phyloP scores from a whole-genome alignment of 2,329 filamentous ascomycete genomes.

The Claviceps sp. region DNA sequence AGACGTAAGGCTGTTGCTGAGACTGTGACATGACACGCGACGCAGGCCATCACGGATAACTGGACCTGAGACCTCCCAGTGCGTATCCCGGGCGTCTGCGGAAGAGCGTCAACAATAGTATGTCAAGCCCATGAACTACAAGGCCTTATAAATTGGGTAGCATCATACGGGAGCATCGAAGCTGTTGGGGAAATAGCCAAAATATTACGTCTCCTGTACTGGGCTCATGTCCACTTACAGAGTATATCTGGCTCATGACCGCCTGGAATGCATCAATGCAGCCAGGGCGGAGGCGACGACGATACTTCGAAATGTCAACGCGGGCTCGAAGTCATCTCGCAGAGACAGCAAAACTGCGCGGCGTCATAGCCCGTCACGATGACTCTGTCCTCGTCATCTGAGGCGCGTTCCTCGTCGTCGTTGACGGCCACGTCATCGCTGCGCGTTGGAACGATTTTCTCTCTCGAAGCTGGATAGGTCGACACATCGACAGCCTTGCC shows the following conservation, averaged over 20 bases:
- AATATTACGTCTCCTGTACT: too few relatives aligned
- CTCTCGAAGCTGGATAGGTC: too few relatives aligned
- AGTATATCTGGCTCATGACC: slow-evolving; percentile 42
- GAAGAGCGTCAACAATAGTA: too few relatives aligned
- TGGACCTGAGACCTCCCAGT: too few relatives aligned
- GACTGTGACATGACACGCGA: too few relatives aligned
- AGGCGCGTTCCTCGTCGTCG: slow-evolving; percentile 17
- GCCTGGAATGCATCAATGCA: slow-evolving; percentile 41
- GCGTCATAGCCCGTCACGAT: slow-evolving; percentile 41
- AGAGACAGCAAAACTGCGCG: slow-evolving; percentile 30
- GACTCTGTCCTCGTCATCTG: slow-evolving; percentile 25
- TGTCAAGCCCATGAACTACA: too few relatives aligned
- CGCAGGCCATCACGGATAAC: too few relatives aligned
- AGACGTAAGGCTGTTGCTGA: too few relatives aligned
- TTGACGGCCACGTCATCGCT: slow-evolving; percentile 1
- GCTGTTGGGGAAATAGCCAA: background rate
- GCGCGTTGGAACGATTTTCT: background rate
- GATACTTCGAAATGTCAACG: slow-evolving; percentile 40
- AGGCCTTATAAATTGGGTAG: too few relatives aligned
- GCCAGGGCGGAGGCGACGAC: slow-evolving; percentile 35
- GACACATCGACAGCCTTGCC: too few relatives aligned
- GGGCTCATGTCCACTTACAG: slow-evolving; percentile 16
- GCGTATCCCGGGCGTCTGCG: too few relatives aligned
- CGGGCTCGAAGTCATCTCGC: slow-evolving; percentile 36
- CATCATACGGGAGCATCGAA: background rate